phyloP scores from a whole-genome alignment of 345 rosid genomes.

The Linum trigynum region DNA sequence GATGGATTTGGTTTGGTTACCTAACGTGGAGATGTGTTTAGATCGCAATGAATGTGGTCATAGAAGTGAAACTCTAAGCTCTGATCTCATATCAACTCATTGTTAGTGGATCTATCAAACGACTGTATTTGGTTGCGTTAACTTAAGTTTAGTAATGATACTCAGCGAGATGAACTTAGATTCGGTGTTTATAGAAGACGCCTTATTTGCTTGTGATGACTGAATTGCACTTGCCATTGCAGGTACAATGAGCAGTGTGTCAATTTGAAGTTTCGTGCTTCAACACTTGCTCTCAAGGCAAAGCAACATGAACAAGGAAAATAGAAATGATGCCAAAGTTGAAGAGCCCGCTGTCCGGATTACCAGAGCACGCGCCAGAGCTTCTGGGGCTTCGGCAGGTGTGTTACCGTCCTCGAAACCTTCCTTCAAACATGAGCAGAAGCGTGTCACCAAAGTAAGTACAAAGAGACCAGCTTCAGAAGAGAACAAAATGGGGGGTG shows the following conservation, averaged over 20 bases:
- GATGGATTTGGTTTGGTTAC: not conserved
- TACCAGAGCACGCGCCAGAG: conserved; percentile 70
- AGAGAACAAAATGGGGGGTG: conserved; percentile 29
- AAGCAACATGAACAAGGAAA: conserved; percentile 59
- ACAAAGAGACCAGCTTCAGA: conserved; percentile 42
- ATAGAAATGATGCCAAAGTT: conserved; percentile 26
- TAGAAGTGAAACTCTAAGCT: not conserved
- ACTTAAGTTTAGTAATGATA: too few species aligned
- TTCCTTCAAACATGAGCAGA: conserved; percentile 55
- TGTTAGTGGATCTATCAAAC: too few species aligned
- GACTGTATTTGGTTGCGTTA: not conserved
- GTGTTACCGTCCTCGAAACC: conserved; percentile 43
- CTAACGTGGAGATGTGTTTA: too few species aligned
- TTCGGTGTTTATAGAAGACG: not conserved
- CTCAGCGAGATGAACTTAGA: not conserved
- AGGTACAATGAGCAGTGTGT: conserved; percentile 35
- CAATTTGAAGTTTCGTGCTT: conserved; percentile 23
- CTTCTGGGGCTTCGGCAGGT: conserved; percentile 40
- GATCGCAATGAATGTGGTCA: not conserved
- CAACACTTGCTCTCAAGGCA: conserved; percentile 26
- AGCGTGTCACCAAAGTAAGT: conserved; percentile 24
- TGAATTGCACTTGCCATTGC: conserved; percentile 1
- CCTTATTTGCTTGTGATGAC: not conserved
- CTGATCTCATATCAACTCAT: not conserved
- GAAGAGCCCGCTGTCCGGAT: conserved; percentile 34